These are phyloP conservation scores for Lachnellula hyalina DNA, from an alignment of 2,329 filamentous ascomycete species.

Conservation along the genomic window DNA sequence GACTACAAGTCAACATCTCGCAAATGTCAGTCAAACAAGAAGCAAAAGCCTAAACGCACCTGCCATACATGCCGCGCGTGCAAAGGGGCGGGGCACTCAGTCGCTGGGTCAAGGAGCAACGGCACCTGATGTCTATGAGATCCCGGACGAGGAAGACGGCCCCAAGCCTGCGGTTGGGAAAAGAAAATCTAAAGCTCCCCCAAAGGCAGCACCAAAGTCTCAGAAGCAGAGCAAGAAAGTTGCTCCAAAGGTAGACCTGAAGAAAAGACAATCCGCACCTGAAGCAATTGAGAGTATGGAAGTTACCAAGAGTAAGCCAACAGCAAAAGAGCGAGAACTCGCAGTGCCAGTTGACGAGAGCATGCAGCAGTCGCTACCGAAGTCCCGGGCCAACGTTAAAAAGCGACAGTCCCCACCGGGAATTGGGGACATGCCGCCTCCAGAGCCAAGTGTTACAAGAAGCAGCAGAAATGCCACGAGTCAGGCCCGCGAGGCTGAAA, in stretches of 20 bases:
- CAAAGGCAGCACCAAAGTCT: not conserved
- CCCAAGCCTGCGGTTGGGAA: not conserved
- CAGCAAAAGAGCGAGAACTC: no score
- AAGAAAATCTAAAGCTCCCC: not conserved
- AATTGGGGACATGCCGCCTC: not conserved
- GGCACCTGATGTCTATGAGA: not conserved
- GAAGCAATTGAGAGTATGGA: no score
- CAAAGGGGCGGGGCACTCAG: not conserved
- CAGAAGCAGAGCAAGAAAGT: not conserved
- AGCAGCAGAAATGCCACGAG: not conserved
- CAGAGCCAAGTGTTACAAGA: slow-evolving; percentile 1
- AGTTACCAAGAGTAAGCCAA: no score
- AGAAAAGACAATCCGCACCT: not conserved
- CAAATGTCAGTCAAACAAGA: not conserved
- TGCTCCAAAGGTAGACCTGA: not conserved
- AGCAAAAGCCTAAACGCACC: not conserved
- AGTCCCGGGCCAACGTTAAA: not conserved
- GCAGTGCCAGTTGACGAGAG: no score
- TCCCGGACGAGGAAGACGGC: not conserved
- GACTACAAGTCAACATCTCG: not conserved
- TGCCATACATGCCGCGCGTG: not conserved
- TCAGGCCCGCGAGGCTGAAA: not conserved
- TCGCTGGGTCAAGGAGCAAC: not conserved
- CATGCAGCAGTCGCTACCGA: no score
- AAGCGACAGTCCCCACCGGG: not conserved